Conservation (phyloP, 805 yeast species). For the Starmera dryadoides region DNA sequence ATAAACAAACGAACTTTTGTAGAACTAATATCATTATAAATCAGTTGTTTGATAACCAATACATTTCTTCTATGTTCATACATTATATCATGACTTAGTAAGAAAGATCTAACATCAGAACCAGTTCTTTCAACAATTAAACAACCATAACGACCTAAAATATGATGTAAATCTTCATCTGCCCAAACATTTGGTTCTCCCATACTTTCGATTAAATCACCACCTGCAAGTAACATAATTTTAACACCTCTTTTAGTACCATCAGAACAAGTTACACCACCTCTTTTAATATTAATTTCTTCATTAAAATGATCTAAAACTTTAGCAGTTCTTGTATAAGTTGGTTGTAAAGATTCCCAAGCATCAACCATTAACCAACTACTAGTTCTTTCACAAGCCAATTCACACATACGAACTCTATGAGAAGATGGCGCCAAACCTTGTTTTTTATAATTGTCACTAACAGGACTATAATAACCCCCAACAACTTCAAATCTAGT, state of each 20-base stretch:
- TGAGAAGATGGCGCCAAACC: constrained; percentile 87
- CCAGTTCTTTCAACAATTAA: constrained; percentile 96
- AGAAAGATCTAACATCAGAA: constrained; percentile 86
- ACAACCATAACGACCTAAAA: constrained; percentile 93
- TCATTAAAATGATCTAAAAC: constrained; percentile 95
- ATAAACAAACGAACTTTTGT: constrained; percentile 91
- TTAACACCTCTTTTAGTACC: constrained; percentile 77
- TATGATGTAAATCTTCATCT: constrained; percentile 89
- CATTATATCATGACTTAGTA: constrained; percentile 93
- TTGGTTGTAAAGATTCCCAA: constrained; percentile 92
- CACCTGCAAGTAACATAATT: constrained; percentile 95
- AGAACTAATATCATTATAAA: constrained; percentile 92
- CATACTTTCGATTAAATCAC: constrained; percentile 96
- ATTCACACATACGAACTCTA: constrained; percentile 95
- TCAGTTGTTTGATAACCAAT: constrained; percentile 89
- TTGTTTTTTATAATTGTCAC: constrained; percentile 86
- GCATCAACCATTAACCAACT: constrained; percentile 99
- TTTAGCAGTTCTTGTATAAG: constrained; percentile 88
- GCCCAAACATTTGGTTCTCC: constrained; percentile 99
- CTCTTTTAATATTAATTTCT: constrained; percentile 84
- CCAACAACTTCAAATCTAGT: constrained; percentile 94
- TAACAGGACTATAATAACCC: constrained; percentile 92
- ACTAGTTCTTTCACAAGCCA: constrained; percentile 94
- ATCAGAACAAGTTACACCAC: constrained; percentile 62
- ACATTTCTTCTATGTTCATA: constrained; percentile 93